Base-by-base conservation (phyloP, 805 yeast species). In the Blastobotrys parvus region DNA sequence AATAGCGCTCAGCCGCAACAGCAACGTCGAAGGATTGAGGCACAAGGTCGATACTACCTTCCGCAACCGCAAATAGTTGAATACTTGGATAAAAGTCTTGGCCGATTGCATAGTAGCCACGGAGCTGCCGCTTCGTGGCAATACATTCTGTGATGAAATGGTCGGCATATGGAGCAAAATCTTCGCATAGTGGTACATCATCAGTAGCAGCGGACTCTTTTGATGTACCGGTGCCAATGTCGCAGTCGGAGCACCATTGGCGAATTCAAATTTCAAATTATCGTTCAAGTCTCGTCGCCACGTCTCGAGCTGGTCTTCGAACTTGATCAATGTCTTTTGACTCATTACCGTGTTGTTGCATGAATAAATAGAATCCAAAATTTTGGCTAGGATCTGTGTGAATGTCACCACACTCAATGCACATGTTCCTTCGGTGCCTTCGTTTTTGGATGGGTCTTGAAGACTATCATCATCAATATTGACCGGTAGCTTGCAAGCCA, bases 401-500 rank as follows among this genome's bases (percentile, higher is more conserved):
- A 75, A 82, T 50, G 43, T 35, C 42, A 43, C 5, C 41, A 35
- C 42, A 37, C 52, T n/a, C 52, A 33, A 18, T 45, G 33, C 6
- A 43, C 51, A 36, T 29, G 43, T 18, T 15, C 40, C 18, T 23
- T 44, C 20, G 13, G 34, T 8, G 15, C 39, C 38, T 25, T 7
- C 23, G 22, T 45, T 39, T 23, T 41, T 29, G 19, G 27, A 21
- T 11, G 36, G 39, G 15, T 45, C 45, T 10, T 44, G 38, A 7
- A 39, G 37, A 15, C 38, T 35, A 25, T 59, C 62, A 25, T 56
- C 60, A 19, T 56, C 63, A 32, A 52, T 47, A 21, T 49, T 51
- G 1, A 51, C 19, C 4, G 96, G 95, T 53, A 83, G 63, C 1
- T 90, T 89, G 67, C 95, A 86, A 59, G 86, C 94, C 40, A 87